A percentile compares a stretch with the other conserved stretches of the same genome.
Evolutionary conservation across 1,284 basidiomycete species (phyloP).

Genomic region (Marasmius sp.): DNA sequence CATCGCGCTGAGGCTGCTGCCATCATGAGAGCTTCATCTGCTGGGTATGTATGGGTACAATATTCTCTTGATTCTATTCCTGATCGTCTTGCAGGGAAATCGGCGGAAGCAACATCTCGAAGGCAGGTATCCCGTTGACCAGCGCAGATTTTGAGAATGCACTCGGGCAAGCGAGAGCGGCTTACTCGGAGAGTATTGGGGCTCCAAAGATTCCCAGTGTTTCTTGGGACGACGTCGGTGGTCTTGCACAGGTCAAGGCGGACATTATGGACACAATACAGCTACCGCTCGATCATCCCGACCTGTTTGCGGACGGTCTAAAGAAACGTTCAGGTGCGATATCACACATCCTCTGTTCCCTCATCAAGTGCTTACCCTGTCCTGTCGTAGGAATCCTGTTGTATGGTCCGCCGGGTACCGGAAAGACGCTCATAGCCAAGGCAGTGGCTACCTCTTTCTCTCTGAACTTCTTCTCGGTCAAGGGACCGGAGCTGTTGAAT

Average conservation of each 20-base stretch:
- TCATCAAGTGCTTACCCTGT: neutral
- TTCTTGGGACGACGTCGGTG: conserved; percentile 98
- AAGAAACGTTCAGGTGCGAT: conserved; percentile 90
- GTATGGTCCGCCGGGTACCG: conserved; percentile 94
- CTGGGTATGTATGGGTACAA: conserved; percentile 34
- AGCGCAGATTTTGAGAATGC: conserved; percentile 75
- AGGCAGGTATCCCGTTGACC: conserved; percentile 60
- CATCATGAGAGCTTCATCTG: conserved; percentile 49
- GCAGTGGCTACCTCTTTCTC: conserved; percentile 92
- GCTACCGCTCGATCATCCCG: conserved; percentile 91
- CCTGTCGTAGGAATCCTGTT: conserved; percentile 70
- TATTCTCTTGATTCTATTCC: conserved; percentile 1
- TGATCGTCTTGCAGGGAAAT: conserved; percentile 15
- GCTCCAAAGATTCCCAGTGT: conserved; percentile 97
- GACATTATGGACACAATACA: conserved; percentile 98
- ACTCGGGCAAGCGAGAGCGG: conserved; percentile 72
- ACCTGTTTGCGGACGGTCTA: conserved; percentile 89
- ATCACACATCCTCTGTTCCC: neutral
- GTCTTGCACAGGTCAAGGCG: conserved; percentile 83
- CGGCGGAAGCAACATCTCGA: conserved; percentile 27
- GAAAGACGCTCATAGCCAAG: conserved; percentile 94
- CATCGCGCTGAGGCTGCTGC: conserved; percentile 62
- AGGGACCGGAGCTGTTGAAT: conserved; percentile 94
- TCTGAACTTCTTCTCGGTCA: conserved; percentile 94
- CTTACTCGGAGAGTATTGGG: conserved; percentile 92